Evolutionary conservation across 2,329 filamentous ascomycete species (phyloP).

Genomic region (Monilinia polystroma): DNA sequence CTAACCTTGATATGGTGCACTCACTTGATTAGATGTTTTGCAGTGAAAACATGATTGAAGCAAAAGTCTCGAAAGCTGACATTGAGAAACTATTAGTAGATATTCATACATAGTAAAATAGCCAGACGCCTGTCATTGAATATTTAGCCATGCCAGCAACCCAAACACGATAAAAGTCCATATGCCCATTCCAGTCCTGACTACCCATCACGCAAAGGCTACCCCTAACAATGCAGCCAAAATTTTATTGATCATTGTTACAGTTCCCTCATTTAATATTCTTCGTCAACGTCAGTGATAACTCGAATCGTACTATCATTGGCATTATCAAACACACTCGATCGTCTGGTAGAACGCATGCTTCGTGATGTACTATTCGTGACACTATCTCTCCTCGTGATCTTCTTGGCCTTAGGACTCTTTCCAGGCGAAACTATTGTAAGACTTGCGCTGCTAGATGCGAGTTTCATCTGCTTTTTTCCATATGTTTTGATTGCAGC

Average conservation of each 20-base stretch:
- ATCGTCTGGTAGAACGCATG: constrained; percentile 24
- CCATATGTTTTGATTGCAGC: constrained; percentile 35
- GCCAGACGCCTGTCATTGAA: constrained; percentile 33
- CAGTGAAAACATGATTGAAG: background rate
- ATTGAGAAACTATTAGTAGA: constrained; percentile 27
- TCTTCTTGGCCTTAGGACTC: constrained; percentile 22
- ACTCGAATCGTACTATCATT: constrained; percentile 32
- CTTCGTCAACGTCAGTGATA: constrained; percentile 25
- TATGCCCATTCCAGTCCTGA: constrained; percentile 23
- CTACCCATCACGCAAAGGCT: constrained; percentile 12
- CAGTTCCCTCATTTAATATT: constrained; percentile 13
- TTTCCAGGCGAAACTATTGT: constrained; percentile 29
- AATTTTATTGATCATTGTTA: constrained; percentile 11
- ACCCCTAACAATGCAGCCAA: constrained; percentile 17
- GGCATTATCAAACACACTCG: constrained; percentile 20
- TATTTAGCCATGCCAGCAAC: constrained; percentile 28
- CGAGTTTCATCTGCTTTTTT: constrained; percentile 31
- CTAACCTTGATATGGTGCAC: background rate
- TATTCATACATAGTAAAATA: constrained; percentile 34
- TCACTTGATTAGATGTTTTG: constrained; percentile 2
- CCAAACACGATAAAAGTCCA: constrained; percentile 24
- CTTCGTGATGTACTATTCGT: constrained; percentile 28
- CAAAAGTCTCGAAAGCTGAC: constrained; percentile 13
- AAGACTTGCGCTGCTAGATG: constrained; percentile 33
- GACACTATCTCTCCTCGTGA: constrained; percentile 24